Evolutionary conservation across 2,329 filamentous ascomycete species (phyloP), one percentile per base, ranked within the genome.

Genomic region (Cryphonectria naterciae): DNA sequence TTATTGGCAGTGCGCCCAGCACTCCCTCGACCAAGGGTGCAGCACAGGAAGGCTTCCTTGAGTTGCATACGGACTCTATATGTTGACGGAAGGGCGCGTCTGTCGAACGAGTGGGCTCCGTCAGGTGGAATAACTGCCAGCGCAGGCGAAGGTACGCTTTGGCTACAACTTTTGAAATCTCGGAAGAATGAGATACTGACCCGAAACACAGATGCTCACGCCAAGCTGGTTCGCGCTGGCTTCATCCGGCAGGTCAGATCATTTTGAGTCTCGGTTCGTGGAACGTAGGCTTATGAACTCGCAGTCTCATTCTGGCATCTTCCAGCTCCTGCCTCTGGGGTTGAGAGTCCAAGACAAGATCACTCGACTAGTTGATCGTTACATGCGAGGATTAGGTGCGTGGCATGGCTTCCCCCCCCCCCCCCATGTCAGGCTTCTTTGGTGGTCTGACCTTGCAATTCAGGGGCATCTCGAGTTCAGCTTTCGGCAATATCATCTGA

Each of bases 281-380:
- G 4, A 22, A 13, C 54, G 15, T 39, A 17, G 46, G 43, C 70
- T 74, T n/a, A 74, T 39, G 11, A 3, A 62, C 8, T 22, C 22
- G n/a, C 75, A 94, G 89, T 91, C 94, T 28, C 92, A 97, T 78
- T 89, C 95, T 10, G 96, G 96, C 39, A 89, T 98, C 49, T 99
- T 98, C 76, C 96, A 99, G 77, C 86, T 97, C 78, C 86, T 99
- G 1, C 96, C 96, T 0, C 83, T 99, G 0, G 96, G 96, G 0
- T 85, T 94, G 41, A 88, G 94, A 39, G 93, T 98, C 0, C 94
- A 97, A 77, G 88, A 94, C 67, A 99, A 98, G 80, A 84, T 98
- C 41, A 94, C 98, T 78, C 83, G 83, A 15, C 83, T 98, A 15
- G 92, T 99, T 75, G 95, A 98, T 78, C 93, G 92, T 78, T 90